A percentile compares a stretch with the other conserved stretches of the same genome.
These are phyloP conservation scores for Byssoonygena ceratinophila DNA, from an alignment of 2,329 filamentous ascomycete species.

Conservation along the genomic window DNA sequence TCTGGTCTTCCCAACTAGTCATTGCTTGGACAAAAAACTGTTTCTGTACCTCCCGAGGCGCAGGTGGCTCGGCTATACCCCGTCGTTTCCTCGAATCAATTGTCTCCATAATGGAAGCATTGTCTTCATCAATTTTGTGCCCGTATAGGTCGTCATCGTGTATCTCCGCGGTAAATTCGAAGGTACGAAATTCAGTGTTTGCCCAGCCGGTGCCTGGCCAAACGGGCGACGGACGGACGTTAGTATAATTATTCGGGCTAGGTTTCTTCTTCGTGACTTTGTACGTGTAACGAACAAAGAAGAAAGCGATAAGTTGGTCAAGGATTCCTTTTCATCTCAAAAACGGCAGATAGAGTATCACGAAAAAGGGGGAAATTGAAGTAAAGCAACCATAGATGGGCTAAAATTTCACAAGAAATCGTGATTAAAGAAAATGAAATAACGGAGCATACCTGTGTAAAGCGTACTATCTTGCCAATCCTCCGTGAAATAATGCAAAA, in stretches of 20 bases:
- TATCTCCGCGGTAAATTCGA: conserved; percentile 48
- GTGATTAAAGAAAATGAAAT: not conserved
- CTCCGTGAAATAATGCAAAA: conserved; percentile 73
- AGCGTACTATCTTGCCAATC: conserved; percentile 57
- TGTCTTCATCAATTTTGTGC: conserved; percentile 28
- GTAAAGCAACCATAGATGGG: not conserved
- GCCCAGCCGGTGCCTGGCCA: conserved; percentile 57
- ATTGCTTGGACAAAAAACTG: conserved; percentile 31
- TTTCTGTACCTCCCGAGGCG: conserved; percentile 30
- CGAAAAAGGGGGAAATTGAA: not conserved
- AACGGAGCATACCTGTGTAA: conserved; percentile 33
- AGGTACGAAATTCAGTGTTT: conserved; percentile 63
- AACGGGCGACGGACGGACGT: conserved; percentile 15
- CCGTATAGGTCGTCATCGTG: conserved; percentile 40
- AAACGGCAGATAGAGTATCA: not conserved
- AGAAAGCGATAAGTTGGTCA: conserved; percentile 5
- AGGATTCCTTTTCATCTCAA: conserved; percentile 1
- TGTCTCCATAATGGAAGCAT: conserved; percentile 36
- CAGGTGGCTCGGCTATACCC: conserved; percentile 25
- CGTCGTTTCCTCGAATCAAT: conserved; percentile 33
- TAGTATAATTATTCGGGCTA: conserved; percentile 18
- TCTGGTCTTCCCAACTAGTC: conserved; percentile 34
- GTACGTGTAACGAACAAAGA: conserved; percentile 10
- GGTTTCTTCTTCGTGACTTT: conserved; percentile 19
- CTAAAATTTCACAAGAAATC: too few species aligned